A percentile compares a stretch with the other conserved stretches of the same genome.
Conservation (phyloP, 2,329 filamentous ascomycete species). For the Aspergillus pseudoterreus region DNA sequence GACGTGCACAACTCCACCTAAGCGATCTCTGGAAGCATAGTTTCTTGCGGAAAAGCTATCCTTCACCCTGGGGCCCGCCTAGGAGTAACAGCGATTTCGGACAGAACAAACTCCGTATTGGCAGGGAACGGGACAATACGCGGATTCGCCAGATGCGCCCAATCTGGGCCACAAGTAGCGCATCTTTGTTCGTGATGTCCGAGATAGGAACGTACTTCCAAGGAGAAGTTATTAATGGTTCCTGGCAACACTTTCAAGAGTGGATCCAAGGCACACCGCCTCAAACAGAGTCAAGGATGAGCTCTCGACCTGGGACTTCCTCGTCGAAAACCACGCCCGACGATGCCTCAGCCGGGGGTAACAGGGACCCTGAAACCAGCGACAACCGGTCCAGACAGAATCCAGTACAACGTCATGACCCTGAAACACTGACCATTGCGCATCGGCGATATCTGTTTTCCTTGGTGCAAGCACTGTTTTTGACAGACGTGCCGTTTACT, state of each 20-base stretch:
- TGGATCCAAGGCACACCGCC: constrained; percentile 61
- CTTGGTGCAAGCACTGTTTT: constrained; percentile 49
- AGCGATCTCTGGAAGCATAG: constrained; percentile 85
- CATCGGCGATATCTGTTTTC: constrained; percentile 73
- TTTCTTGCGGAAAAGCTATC: constrained; percentile 71
- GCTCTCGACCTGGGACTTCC: constrained; percentile 39
- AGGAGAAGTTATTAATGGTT: constrained; percentile 76
- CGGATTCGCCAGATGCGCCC: constrained; percentile 69
- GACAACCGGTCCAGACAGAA: constrained; percentile 8
- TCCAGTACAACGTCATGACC: constrained; percentile 60
- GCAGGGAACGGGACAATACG: constrained; percentile 61
- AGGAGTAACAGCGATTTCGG: constrained; percentile 60
- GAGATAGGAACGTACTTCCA: constrained; percentile 87
- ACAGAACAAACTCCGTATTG: constrained; percentile 56
- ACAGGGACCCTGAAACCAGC: constrained; percentile 4
- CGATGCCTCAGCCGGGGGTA: neutral
- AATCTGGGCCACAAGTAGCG: constrained; percentile 85
- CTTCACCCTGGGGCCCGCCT: constrained; percentile 64
- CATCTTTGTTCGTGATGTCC: constrained; percentile 82
- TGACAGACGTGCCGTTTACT: constrained; percentile 41
- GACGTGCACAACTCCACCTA: constrained; percentile 78
- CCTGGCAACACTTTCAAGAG: constrained; percentile 72
- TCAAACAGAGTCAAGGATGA: constrained; percentile 19
- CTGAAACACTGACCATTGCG: constrained; percentile 75
- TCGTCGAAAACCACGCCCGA: constrained; percentile 20